phyloP scores from a whole-genome alignment of 2,329 filamentous ascomycete genomes.

The Fusarium cicatricum region DNA sequence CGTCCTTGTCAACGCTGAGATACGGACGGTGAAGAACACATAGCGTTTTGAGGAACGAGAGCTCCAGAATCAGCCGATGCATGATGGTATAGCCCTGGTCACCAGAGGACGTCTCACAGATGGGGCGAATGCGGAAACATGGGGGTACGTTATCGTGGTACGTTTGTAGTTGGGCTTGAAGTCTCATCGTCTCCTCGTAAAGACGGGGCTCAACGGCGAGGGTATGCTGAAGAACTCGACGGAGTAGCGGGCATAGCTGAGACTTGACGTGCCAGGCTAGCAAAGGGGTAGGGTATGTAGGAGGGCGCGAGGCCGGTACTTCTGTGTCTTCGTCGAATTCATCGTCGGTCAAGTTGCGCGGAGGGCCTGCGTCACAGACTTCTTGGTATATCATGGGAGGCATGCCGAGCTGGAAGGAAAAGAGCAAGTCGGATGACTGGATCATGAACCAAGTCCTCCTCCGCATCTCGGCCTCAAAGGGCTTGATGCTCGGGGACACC shows the following conservation, averaged over 20 bases:
- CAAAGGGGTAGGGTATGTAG: conserved; percentile 54
- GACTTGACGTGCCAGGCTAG: conserved; percentile 55
- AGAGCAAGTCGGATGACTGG: conserved; percentile 57
- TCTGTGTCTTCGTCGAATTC: conserved; percentile 59
- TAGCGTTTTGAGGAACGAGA: conserved; percentile 57
- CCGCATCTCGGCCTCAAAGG: conserved; percentile 62
- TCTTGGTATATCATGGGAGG: conserved; percentile 59
- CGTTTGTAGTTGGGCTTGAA: conserved; percentile 52
- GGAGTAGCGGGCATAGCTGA: conserved; percentile 53
- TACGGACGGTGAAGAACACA: conserved; percentile 61
- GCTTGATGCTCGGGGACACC: conserved; percentile 51
- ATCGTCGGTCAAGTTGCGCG: conserved; percentile 57
- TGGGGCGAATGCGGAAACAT: conserved; percentile 52
- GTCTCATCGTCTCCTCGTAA: conserved; percentile 46
- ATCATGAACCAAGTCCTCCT: conserved; percentile 58
- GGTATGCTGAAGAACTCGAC: conserved; percentile 54
- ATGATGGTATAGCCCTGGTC: conserved; percentile 56
- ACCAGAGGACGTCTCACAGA: conserved; percentile 53
- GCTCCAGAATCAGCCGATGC: conserved; percentile 58
- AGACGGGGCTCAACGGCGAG: conserved; percentile 49
- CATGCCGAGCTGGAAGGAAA: conserved; percentile 62
- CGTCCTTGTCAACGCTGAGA: conserved; percentile 51
- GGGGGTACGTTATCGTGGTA: conserved; percentile 50
- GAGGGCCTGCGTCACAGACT: conserved; percentile 56
- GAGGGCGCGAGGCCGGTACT: conserved; percentile 53